These are phyloP conservation scores for Scleroderma citrinum DNA, from an alignment of 768 basidiomycete species.

Conservation along the genomic window DNA sequence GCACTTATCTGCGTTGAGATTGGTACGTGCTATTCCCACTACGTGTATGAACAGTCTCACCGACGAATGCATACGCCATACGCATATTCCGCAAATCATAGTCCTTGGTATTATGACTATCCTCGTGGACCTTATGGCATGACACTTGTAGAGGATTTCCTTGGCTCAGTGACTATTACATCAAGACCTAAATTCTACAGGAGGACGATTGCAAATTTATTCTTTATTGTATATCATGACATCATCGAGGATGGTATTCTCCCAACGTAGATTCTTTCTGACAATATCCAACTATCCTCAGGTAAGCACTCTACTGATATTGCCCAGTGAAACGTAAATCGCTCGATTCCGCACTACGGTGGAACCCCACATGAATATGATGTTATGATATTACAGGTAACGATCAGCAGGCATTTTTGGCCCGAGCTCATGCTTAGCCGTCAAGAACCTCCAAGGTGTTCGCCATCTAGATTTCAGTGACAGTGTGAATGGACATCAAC, in stretches of 20 bases:
- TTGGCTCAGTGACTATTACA: neutral
- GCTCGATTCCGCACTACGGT: too few relatives aligned
- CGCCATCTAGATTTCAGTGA: slow-evolving; percentile 3
- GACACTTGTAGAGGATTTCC: neutral
- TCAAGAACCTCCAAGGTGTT: slow-evolving; percentile 9
- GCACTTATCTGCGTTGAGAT: slow-evolving; percentile 87
- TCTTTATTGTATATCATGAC: neutral
- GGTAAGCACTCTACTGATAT: neutral
- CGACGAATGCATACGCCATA: neutral
- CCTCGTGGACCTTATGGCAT: slow-evolving; percentile 75
- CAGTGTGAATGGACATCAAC: neutral
- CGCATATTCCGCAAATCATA: slow-evolving; percentile 18
- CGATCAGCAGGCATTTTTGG: neutral
- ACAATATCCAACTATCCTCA: neutral
- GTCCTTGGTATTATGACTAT: slow-evolving; percentile 90
- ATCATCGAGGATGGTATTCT: neutral
- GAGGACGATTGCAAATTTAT: too few relatives aligned
- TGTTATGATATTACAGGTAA: neutral
- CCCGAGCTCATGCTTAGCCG: neutral
- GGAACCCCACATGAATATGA: too few relatives aligned
- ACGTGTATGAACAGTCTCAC: neutral
- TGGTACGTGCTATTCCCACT: slow-evolving; percentile 36
- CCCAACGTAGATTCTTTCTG: neutral
- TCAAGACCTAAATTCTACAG: neutral
- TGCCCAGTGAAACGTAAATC: too few relatives aligned